These are phyloP conservation scores for Goffeauzyma gilvescens DNA, from an alignment of 768 basidiomycete species.

Conservation along the genomic window DNA sequence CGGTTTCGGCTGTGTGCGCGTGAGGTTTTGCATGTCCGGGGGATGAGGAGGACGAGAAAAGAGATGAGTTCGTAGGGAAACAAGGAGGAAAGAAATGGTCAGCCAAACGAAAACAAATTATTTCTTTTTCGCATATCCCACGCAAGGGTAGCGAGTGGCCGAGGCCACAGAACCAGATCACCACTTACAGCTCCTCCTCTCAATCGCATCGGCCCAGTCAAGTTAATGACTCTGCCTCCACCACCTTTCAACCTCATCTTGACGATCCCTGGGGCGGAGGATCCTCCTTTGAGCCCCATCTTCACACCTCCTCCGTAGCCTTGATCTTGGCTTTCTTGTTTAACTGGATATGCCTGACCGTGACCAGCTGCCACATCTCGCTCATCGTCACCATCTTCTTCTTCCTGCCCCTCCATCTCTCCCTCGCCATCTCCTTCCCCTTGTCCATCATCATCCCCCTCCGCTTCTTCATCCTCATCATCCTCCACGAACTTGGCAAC, in stretches of 20 bases:
- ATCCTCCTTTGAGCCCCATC: constrained; percentile 5
- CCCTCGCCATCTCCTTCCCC: not conserved
- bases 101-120: not conserved
- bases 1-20: not conserved
- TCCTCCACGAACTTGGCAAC: constrained; percentile 62
- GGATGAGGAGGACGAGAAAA: not conserved
- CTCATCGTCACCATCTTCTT: not conserved
- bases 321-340: constrained; percentile 15
- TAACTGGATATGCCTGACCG: not conserved
- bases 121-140: not conserved
- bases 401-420: no score
- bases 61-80: not conserved
- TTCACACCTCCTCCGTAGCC: constrained; percentile 2
- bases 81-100: not conserved
- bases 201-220: not conserved
- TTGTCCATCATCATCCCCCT: constrained; percentile 5
- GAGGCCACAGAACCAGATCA: no score
- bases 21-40: not conserved
- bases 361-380: no score
- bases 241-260: constrained; percentile 6
- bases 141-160: no score
- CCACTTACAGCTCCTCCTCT: constrained; percentile 1
- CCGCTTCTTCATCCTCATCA: constrained; percentile 27
- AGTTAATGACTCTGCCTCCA: no score
- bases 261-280: no score